Percentiles rank a stretch among this genome's conserved stretches.
Conservation (phyloP, 208 protist species). For the Naegleria lovaniensis region DNA sequence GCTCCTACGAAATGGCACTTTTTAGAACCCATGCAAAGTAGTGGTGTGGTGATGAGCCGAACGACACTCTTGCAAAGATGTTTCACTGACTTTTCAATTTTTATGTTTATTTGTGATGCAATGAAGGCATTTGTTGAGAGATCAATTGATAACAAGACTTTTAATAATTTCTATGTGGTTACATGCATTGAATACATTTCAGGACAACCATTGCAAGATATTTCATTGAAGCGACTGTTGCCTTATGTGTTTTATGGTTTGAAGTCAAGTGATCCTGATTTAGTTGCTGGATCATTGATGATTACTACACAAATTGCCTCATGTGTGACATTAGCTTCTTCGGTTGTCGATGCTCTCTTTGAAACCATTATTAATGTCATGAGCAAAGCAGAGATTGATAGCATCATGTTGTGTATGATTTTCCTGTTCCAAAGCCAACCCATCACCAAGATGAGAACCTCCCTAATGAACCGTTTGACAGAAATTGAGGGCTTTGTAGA, state of each 20-base stretch:
- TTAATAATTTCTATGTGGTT: neutral
- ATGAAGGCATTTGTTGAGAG: neutral
- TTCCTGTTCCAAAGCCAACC: slow-evolving; percentile 32
- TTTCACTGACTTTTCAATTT: slow-evolving; percentile 25
- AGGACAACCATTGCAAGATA: slow-evolving; percentile 22
- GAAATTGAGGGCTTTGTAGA: slow-evolving; percentile 9
- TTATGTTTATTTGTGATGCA: slow-evolving; percentile 40
- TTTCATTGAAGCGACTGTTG: slow-evolving; percentile 27
- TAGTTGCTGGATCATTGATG: slow-evolving; percentile 34
- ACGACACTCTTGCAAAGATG: slow-evolving; percentile 34
- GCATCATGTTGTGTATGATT: slow-evolving; percentile 21
- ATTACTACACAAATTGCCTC: slow-evolving; percentile 37
- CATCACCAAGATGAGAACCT: neutral
- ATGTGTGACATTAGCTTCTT: neutral
- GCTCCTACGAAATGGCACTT: slow-evolving; percentile 32
- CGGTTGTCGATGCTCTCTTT: slow-evolving; percentile 26
- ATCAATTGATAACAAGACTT: neutral
- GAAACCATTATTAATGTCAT: neutral
- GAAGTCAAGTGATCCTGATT: neutral
- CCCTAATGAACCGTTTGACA: neutral
- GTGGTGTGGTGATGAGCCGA: slow-evolving; percentile 25
- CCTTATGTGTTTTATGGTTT: slow-evolving; percentile 34
- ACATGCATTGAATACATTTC: neutral
- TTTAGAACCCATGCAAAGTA: slow-evolving; percentile 36
- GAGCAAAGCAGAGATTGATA: slow-evolving; percentile 11